These are phyloP conservation scores for Breviolum minutum DNA, from an alignment of 73 alveolate species.

Conservation along the genomic window DNA sequence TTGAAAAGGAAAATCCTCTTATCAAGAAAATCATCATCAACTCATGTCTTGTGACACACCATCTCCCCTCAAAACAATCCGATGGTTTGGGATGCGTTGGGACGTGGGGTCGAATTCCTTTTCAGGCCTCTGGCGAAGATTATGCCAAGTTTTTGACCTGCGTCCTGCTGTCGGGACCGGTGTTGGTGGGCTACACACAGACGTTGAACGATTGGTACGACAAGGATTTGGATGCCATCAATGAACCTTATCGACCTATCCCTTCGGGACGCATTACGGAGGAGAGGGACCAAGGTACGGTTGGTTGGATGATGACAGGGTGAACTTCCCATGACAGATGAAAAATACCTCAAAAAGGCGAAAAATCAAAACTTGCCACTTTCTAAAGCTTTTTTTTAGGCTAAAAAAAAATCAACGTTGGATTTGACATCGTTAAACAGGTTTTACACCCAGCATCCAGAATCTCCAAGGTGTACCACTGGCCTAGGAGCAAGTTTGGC, in stretches of 20 bases:
- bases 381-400: too few species aligned
- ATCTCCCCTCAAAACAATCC: too few species aligned
- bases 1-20: background rate
- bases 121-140: conserved; percentile 12
- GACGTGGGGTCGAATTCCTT: too few species aligned
- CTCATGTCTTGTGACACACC: too few species aligned
- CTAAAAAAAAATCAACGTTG: too few species aligned
- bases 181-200: conserved; percentile 78
- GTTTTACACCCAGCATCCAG: background rate
- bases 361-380: too few species aligned
- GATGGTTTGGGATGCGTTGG: too few species aligned
- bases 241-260: conserved; percentile 91
- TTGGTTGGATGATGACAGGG: background rate
- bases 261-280: conserved; percentile 81
- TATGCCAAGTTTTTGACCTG: conserved; percentile 48
- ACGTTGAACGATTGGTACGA: conserved; percentile 93
- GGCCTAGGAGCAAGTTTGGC: conserved; percentile 65
- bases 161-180: conserved; percentile 63
- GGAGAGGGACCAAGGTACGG: background rate
- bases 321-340: background rate
- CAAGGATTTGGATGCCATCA: conserved; percentile 78
- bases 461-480: background rate
- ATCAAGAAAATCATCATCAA: too few species aligned
- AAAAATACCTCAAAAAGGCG: background rate
- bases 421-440: too few species aligned